A percentile compares a stretch with the other conserved stretches of the same genome.
These are phyloP conservation scores for Carex scoparia DNA, from an alignment of 176 grass and related monocot species.

Conservation along the genomic window DNA sequence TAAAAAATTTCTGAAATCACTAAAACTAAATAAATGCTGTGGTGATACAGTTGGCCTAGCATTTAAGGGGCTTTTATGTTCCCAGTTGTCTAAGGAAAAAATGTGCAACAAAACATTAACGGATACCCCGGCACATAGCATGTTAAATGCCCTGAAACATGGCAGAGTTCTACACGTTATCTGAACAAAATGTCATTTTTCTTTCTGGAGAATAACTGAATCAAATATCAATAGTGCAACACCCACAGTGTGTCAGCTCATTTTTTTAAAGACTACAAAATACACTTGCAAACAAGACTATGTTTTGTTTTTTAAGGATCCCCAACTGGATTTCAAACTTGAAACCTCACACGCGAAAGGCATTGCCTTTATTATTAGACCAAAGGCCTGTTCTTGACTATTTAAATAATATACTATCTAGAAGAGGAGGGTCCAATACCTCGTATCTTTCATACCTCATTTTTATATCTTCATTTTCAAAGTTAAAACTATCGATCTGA, in stretches of 20 bases:
- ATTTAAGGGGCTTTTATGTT: constrained; percentile 1
- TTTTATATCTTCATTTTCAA: too few species aligned
- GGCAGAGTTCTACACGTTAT: not conserved
- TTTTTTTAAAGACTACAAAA: not conserved
- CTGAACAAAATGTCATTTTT: not conserved
- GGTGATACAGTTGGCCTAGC: not conserved
- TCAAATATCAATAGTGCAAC: not conserved
- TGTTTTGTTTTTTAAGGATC: too few species aligned
- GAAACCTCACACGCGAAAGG: too few species aligned
- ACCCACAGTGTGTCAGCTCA: not conserved
- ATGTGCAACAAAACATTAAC: not conserved
- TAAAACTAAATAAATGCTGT: too few species aligned
- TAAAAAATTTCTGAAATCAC: not conserved
- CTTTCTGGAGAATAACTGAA: not conserved
- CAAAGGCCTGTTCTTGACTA: not conserved
- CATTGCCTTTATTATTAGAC: too few species aligned
- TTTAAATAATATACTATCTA: not conserved
- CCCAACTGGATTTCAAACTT: too few species aligned
- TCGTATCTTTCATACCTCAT: too few species aligned
- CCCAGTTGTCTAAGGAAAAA: not conserved
- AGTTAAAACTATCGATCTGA: too few species aligned
- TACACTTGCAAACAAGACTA: not conserved
- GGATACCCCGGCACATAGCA: not conserved
- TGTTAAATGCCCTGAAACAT: not conserved
- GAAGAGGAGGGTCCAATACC: too few species aligned